Evolutionary conservation across 1,139 yeast genomes (phyloP).

Genomic region (Waltiozyma sp.): DNA sequence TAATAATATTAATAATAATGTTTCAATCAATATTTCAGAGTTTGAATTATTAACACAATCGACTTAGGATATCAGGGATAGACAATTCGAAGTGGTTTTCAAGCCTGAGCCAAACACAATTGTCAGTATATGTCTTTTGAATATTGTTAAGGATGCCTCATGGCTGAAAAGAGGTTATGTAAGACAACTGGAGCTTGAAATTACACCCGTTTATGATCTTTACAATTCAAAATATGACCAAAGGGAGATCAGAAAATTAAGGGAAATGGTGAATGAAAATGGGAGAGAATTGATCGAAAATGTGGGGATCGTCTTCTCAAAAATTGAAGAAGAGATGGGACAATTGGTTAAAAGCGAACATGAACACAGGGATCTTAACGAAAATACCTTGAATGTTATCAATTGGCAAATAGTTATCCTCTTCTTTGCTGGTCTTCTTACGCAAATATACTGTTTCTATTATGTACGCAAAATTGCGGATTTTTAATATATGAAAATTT

Average conservation of each 20-base stretch:
- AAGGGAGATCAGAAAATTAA: slow-evolving; percentile 1
- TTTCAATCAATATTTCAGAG: too few relatives aligned
- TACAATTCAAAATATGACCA: slow-evolving; percentile 1
- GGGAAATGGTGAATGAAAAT: slow-evolving; percentile 1
- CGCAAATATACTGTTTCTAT: slow-evolving; percentile 1
- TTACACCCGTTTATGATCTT: slow-evolving; percentile 3
- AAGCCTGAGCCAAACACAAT: slow-evolving; percentile 4
- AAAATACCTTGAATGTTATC: slow-evolving; percentile 5
- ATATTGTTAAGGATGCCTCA: slow-evolving; percentile 16
- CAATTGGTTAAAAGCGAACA: slow-evolving; percentile 9
- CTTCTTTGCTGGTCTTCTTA: slow-evolving; percentile 4
- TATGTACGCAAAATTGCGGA: slow-evolving; percentile 1
- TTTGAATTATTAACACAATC: not conserved
- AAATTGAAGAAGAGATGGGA: slow-evolving; percentile 3
- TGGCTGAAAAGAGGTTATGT: slow-evolving; percentile 10
- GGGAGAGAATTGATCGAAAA: not conserved
- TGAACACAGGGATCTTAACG: slow-evolving; percentile 12
- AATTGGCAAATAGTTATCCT: slow-evolving; percentile 1
- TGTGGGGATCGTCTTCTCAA: slow-evolving; percentile 2
- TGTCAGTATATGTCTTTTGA: slow-evolving; percentile 13
- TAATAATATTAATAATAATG: not conserved
- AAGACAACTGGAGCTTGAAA: slow-evolving; percentile 3
- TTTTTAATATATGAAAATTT: not conserved
- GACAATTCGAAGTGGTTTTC: slow-evolving; percentile 4
- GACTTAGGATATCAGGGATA: slow-evolving; percentile 4